Base-by-base conservation (phyloP, 1,139 yeast species). In the Lodderomyces metapsilosis region DNA sequence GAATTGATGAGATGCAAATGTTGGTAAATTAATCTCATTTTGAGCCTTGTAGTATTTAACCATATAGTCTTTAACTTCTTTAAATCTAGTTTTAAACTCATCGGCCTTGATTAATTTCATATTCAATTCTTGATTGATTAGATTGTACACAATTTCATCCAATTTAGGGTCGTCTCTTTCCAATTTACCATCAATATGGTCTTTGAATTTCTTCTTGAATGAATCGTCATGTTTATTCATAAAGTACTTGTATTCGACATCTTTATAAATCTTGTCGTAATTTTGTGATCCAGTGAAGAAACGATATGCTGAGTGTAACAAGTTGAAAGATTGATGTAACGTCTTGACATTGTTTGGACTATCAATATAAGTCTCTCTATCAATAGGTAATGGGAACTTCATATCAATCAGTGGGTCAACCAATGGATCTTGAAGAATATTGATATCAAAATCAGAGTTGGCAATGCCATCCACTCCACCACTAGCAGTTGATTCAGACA, bases 381-480 rank as follows among this genome's bases (percentile, higher is more conserved):
- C 73, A 11, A 57, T 57, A 7, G 78, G 77, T 13, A 72, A 58
- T 0, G 77, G 76, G 47, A 70, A 69, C 4, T 66, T 51, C 33
- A 71, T 58, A 2, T 59, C 64, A 34, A 72, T 52, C 31, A 54
- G 54, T 24, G 76, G 76, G 5, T 51, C 38, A 1, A 49, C 43
- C 18, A 62, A 52, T 3, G 71, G 66, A 51, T 66, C 62, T 10
- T 68, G 69, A 24, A 71, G 60, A 42, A 72, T 58, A 50, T 72
- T 70, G 48, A 71, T 60, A 47, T 71, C 68, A 41, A 64, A 62
- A 41, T 48, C 52, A 8, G 50, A 41, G 22, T 48, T 48, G 18
- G 50, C 40, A 12, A 46, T 46, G 20, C 47, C 51, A 15, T 46
- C 40, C 18, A 16, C 12, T 3, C 32, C 32, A 28, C 18, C 12